Evolutionary conservation across 2,329 filamentous ascomycete genomes (phyloP), one percentile per base, ranked within the genome.

Genomic region (Nemania sp.): DNA sequence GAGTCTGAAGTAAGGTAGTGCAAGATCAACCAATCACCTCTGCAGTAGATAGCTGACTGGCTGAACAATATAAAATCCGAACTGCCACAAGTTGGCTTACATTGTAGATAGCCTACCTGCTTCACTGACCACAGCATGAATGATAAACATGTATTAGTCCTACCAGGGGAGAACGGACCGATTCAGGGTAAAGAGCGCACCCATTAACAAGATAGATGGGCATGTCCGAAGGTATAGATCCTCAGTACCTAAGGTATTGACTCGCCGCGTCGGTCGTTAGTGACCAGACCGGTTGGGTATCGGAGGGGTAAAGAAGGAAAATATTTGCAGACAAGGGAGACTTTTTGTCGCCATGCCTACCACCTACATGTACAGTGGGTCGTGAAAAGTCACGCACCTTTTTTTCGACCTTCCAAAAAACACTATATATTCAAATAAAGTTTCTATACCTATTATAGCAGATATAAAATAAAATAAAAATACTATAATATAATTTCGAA

Each of bases 231-330:
- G 4, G 25, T 3, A 29, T 29, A 29, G 25, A n/a, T n/a, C n/a
- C 7, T 29, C 25, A 29, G 25, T 29, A 7, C 6, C n/a, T n/a
- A n/a, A n/a, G n/a, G 37, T 40, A 39, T 54, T 9, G 13, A 46
- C 25, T 29, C 25, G 25, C 25, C n/a, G n/a, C n/a, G n/a, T 29
- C 25, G 4, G 25, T 7, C 25, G 35, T 25, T 52, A 18, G 46
- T 34, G 18, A 48, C 25, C n/a, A 50, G 32, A 29, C 32, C 50
- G 54, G 59, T 32, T 62, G 5, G 49, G 40, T 34, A 47, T 62
- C 54, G 59, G 54, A 61, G 45, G 53, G 54, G 43, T 25, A 37
- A 20, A 47, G 39, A 52, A 47, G 45, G 52, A 52, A 60, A 50
- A 25, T 40, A n/a, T 46, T 40, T 46, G 21, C 51, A 10, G 40